Evolutionary conservation across 2,329 filamentous ascomycete genomes (phyloP).

Genomic region (Botrytis deweyae): DNA sequence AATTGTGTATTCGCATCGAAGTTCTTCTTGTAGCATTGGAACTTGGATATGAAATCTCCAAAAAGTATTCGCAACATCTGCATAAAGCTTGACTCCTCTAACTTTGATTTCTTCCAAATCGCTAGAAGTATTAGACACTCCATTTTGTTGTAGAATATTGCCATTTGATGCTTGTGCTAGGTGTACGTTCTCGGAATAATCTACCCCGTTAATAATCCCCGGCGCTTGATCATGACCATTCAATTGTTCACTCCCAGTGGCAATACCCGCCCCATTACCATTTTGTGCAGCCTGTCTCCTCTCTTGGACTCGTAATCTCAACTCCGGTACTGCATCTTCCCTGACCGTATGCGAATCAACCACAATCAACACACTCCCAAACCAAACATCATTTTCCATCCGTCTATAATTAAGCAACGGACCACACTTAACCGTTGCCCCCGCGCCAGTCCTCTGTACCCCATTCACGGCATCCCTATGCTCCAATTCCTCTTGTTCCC

Average conservation of each 20-base stretch:
- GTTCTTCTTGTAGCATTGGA: conserved; percentile 68
- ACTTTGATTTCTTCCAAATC: conserved; percentile 43
- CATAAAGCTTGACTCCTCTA: conserved; percentile 60
- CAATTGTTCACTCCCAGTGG: conserved; percentile 10
- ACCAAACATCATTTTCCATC: conserved; percentile 70
- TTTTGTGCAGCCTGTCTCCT: conserved; percentile 15
- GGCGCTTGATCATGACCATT: conserved; percentile 27
- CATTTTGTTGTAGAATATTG: not conserved
- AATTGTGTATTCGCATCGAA: conserved; percentile 76
- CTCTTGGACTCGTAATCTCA: conserved; percentile 50
- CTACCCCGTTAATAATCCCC: conserved; percentile 37
- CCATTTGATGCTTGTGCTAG: not conserved
- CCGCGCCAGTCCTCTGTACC: conserved; percentile 22
- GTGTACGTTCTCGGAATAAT: conserved; percentile 36
- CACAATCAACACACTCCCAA: conserved; percentile 83
- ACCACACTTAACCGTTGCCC: conserved; percentile 65
- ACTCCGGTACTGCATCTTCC: conserved; percentile 54
- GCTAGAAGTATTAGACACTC: not conserved
- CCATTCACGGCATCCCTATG: conserved; percentile 19
- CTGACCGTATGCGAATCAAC: conserved; percentile 64
- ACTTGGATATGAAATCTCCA: conserved; percentile 87
- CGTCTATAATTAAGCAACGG: conserved; percentile 76
- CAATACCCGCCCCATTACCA: conserved; percentile 33
- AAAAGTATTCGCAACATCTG: conserved; percentile 72
- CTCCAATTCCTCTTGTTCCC: conserved; percentile 15